Base-by-base conservation (phyloP, 257 asterid species). In the Asclepias syriaca region DNA sequence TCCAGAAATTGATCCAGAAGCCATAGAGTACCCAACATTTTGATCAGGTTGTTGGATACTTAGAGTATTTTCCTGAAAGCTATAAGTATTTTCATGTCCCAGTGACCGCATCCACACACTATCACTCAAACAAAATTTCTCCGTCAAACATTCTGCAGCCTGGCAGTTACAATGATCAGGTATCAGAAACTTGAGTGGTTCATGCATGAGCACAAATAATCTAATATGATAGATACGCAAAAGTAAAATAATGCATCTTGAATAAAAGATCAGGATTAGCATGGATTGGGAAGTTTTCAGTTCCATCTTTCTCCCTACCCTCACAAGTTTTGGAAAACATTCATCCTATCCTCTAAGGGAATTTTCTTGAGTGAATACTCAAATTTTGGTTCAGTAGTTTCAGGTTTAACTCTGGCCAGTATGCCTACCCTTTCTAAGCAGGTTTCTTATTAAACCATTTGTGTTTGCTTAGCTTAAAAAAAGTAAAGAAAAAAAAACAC, bases 91-190 rank as follows among this genome's bases (percentile, higher is more conserved):
- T 68, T 74, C 82, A 72, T 75, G 75, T 79, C 82, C 81, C 73
- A 37, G 60, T 58, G 81, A 63, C 45, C 75, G 82, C 59, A 80
- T 71, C 88, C 85, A 72, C 76, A 70, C 43, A 68, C 81, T 81
- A 74, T 82, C 89, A 51, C 84, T 86, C 61, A 45, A 78, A 72
- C 77, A 66, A 78, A 68, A 53, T 77, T 78, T 78, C 68, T 86
- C 84, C 77, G 85, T 87, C 58, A 82, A 79, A 65, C 79, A 60
- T 73, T 86, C 93, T 77, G 84, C 81, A 64, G 81, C 79, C 98
- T 94, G 93, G 66, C 76, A 82, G 69, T 75, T 54, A 73, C 75
- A 75, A 74, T 69, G 55, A 68, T 21, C 71, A 75, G 40, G 83
- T 59, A 81, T 81, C 19, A 5, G 19, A 43, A 53, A n/a, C 39